Base-by-base conservation (phyloP, 2,329 filamentous ascomycete species). In the Aureobasidium sp. region DNA sequence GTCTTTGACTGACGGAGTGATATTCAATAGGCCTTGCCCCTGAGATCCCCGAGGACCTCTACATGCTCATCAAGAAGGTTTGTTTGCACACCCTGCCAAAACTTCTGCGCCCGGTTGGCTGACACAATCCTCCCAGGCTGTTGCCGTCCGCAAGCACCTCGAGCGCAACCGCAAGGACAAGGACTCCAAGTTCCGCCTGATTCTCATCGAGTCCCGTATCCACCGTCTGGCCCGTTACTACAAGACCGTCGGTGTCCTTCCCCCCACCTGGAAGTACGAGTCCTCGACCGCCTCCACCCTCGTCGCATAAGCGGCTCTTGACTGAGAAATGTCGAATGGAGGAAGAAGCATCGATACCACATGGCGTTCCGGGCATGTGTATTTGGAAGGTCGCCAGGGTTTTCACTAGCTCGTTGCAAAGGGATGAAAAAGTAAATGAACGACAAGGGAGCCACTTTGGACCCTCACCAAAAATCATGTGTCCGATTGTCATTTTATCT, bases 61-160 rank as follows among this genome's bases (percentile, higher is more conserved):
- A 97, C 89, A 96, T 96, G 90, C 85, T 97, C 80, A 97, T 97
- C 90, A 97, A 97, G 90, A 99, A 99, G 91, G 93, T 95, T 78
- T 75, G 74, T 69, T 57, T 52, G 12, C n/a, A 61, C n/a, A 34
- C 14, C 14, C 9, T 15, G 29, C 14, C 42, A 36, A 39, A 42
- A 34, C 44, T 44, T 42, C 36, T 58, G 14, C 44, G 39, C 55
- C 37, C 39, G n/a, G 41, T 20, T 34, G 55, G 49, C 55, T 62
- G 51, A 62, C 60, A 62, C 20, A 12, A 25, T 5, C 5, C n/a
- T 49, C 17, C 9, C 66, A 94, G 91, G 92, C 92, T 73, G 92
- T 97, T 74, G 89, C 92, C 77, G 94, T 99, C 84, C 93, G 94
- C 84, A 99, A 99, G 90, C 95, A 99, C 84, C 91, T 99, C 72